phyloP scores from a whole-genome alignment of 495 filamentous ascomycete species.

The Trypethelium eluteriae region DNA sequence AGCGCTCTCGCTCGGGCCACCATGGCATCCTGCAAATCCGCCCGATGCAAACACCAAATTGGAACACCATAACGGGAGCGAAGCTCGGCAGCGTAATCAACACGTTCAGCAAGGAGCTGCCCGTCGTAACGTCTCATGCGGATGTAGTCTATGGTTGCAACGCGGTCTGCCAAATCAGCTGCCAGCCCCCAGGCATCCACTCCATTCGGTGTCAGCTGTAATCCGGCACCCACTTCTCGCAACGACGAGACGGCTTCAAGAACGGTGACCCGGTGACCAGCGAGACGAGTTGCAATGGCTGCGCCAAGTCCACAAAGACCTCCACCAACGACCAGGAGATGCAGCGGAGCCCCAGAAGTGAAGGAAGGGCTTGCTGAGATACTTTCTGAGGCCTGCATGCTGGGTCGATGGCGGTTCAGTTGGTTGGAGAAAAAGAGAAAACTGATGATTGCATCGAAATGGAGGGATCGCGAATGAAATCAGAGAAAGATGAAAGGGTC shows the following conservation, averaged over 20 bases:
- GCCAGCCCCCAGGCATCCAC: constrained; percentile 47
- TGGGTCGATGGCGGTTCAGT: background rate
- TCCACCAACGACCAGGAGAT: constrained; percentile 36
- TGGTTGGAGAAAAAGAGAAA: background rate
- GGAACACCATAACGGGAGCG: constrained; percentile 9
- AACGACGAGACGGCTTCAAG: constrained; percentile 29
- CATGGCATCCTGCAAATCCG: constrained; percentile 9
- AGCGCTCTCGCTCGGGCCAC: background rate
- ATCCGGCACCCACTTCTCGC: constrained; percentile 40
- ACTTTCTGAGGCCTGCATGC: background rate
- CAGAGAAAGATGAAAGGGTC: no score
- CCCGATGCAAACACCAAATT: constrained; percentile 7
- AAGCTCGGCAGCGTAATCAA: background rate
- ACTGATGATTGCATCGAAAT: background rate
- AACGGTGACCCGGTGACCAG: constrained; percentile 26
- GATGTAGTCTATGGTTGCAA: constrained; percentile 46
- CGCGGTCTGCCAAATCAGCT: constrained; percentile 39
- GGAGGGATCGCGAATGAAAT: no score
- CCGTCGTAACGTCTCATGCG: constrained; percentile 53
- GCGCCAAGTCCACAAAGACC: constrained; percentile 42
- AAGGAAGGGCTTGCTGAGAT: background rate
- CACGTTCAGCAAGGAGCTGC: constrained; percentile 46
- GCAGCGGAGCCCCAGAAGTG: background rate
- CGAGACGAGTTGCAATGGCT: constrained; percentile 32
- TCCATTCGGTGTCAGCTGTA: constrained; percentile 53